Evolutionary conservation across 441 rosid genomes (phyloP).

Genomic region (Populus hybrid): DNA sequence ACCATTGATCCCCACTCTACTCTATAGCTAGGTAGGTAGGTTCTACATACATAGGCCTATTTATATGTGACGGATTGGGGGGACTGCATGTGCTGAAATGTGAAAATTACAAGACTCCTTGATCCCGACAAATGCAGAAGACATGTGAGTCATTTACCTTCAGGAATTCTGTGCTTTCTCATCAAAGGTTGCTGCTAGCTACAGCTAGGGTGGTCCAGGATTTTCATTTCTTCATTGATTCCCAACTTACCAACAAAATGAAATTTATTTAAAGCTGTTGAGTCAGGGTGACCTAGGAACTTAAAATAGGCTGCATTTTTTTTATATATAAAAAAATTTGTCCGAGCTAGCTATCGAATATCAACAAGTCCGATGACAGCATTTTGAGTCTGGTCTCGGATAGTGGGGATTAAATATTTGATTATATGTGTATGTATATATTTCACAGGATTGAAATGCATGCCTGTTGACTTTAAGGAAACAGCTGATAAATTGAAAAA

Average conservation of each 20-base stretch:
- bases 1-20: neutral
- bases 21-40: neutral
- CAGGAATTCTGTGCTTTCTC: neutral
- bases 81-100: neutral
- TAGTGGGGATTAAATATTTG: neutral
- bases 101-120: neutral
- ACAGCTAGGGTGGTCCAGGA: neutral
- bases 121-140: neutral
- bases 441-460: too few species aligned
- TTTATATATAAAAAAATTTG: too few species aligned
- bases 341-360: neutral
- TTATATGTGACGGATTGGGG: neutral
- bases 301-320: neutral
- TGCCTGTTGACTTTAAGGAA: too few species aligned
- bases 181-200: neutral
- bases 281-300: neutral
- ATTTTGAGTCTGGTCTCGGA: neutral
- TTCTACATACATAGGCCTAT: neutral
- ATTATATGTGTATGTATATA: too few species aligned
- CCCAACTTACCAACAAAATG: neutral
- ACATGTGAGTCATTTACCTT: neutral
- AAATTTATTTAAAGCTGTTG: neutral
- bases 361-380: neutral
- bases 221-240: neutral
- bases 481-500: too few species aligned